phyloP scores from a whole-genome alignment of 1,284 basidiomycete genomes.

The Moniliophthora roreri region DNA sequence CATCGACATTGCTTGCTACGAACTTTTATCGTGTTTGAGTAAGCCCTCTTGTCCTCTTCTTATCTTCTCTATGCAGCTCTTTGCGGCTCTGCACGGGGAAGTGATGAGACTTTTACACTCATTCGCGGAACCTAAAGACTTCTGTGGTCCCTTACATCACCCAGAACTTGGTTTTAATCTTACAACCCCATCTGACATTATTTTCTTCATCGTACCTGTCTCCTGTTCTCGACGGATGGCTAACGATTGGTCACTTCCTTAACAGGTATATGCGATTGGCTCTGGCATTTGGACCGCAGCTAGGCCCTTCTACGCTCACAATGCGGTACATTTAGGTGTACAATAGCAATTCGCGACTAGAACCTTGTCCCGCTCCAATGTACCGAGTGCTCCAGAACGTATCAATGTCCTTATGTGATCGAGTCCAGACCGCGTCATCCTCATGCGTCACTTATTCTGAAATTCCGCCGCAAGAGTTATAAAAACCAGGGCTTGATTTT shows the following conservation, averaged over 20 bases:
- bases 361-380: background rate
- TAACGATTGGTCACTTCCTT: background rate
- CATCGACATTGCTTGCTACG: too few relatives aligned
- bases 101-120: conserved; percentile 4
- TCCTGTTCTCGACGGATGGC: background rate
- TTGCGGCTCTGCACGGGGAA: too few relatives aligned
- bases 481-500: background rate
- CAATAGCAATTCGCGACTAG: background rate
- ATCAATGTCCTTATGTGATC: too few relatives aligned
- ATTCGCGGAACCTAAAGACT: conserved; percentile 14
- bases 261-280: background rate
- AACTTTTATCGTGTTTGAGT: too few relatives aligned
- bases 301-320: too few relatives aligned
- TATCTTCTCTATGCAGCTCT: background rate
- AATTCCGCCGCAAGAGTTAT: background rate
- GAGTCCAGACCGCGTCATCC: background rate
- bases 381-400: too few relatives aligned
- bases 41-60: background rate
- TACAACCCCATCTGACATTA: conserved; percentile 14
- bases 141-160: conserved; percentile 8
- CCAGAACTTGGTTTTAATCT: conserved; percentile 10
- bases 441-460: background rate
- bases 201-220: background rate
- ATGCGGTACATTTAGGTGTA: too few relatives aligned
- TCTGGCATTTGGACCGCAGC: too few relatives aligned